Evolutionary conservation across 805 yeast species (phyloP).

Genomic region (Ogataea zsoltii): DNA sequence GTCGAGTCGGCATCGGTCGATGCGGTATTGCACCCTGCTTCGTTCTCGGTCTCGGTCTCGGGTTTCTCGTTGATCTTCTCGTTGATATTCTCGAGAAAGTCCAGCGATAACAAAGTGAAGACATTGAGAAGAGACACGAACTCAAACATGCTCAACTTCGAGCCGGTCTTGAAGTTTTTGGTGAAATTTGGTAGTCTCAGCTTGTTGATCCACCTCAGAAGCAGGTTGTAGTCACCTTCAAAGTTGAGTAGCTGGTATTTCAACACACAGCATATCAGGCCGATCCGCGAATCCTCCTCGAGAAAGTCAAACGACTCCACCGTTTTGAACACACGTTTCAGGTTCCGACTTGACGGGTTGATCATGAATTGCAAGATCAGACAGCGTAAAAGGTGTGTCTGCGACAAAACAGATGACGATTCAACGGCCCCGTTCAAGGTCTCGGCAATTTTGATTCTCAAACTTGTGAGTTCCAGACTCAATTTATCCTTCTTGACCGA

Average conservation of each 20-base stretch:
- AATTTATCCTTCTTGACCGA: constrained; percentile 14
- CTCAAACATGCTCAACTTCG: constrained; percentile 25
- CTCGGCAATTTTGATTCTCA: constrained; percentile 16
- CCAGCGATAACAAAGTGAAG: constrained; percentile 19
- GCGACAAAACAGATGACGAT: constrained; percentile 11
- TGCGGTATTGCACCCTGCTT: background rate
- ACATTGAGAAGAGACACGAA: constrained; percentile 30
- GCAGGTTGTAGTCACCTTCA: constrained; percentile 12
- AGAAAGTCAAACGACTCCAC: constrained; percentile 5
- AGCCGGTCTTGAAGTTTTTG: constrained; percentile 19
- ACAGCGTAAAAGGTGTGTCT: constrained; percentile 9
- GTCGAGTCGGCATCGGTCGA: constrained; percentile 2
- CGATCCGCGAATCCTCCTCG: constrained; percentile 18
- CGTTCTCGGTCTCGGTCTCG: background rate
- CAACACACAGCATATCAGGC: constrained; percentile 27
- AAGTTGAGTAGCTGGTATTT: constrained; percentile 26
- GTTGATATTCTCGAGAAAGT: constrained; percentile 17
- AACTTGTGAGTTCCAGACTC: constrained; percentile 12
- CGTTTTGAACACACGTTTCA: constrained; percentile 19
- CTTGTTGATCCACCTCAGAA: constrained; percentile 26
- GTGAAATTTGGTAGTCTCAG: constrained; percentile 28
- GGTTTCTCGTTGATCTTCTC: constrained; percentile 1
- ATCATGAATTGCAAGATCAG: constrained; percentile 22
- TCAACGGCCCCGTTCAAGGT: constrained; percentile 10
- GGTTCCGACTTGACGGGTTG: constrained; percentile 20